Base-by-base conservation (phyloP, 106 monocot genomes). In the Allium fistulosum region DNA sequence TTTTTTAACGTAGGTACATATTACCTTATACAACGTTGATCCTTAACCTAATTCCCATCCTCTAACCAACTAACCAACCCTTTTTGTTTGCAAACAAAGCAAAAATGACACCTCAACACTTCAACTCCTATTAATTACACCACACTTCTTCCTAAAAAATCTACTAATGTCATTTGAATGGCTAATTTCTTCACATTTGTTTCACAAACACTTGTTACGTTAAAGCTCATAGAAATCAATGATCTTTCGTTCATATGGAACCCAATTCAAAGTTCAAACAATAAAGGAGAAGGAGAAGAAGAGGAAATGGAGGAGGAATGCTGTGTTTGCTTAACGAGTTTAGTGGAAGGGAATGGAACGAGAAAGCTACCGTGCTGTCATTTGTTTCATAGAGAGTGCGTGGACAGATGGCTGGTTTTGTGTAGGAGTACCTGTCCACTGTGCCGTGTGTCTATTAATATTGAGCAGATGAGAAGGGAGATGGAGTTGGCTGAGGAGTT, bases 381-480 rank as follows among this genome's bases (percentile, higher is more conserved):
- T 69, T 15, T 76, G 49, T 88, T 88, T 61, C 88, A 88, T 66
- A 65, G 60, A 17, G 77, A 82, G 14, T 88, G 88, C 15, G 76
- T 88, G 46, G 65, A 88, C 14, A 66, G 52, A 58, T 88, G 88
- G 88, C 71, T 88, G 11, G 64, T 10, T 10, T 16, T 73, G 6
- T 77, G 76, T 60, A 63, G 46, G 51, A 74, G 77, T 47, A 88
- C 88, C n/a, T 88, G 88, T 28, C 88, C 88, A 2, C 81, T 88
- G 10, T 88, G 88, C 15, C 79, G 88, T 11, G 60, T 84, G 11
- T 66, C 67, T 6, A 70, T 84, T 11, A 74, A 61, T 12, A 48
- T n/a, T 4, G 69, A 70, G 26, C 8, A n/a, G 7, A 13, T 49
- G 46, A 58, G 26, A 6, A 62, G 26, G 4, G 78, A 79, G 47